Conservation (phyloP, 75 land plant genomes). For the Azolla pinnata region DNA sequence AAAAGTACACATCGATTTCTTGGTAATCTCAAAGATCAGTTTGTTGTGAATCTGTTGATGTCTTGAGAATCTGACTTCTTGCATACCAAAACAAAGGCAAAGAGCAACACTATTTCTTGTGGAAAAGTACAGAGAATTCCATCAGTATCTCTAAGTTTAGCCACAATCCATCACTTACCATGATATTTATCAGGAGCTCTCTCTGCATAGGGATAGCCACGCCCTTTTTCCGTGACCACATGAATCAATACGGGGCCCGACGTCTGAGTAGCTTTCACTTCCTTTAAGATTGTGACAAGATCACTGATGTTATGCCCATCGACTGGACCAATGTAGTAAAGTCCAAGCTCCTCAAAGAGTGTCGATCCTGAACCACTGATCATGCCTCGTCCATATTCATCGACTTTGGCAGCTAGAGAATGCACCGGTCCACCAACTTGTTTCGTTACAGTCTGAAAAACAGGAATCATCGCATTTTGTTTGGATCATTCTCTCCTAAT, state of each 20-base stretch:
- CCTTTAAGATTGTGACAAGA: slow-evolving; percentile 46
- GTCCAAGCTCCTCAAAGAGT: slow-evolving; percentile 75
- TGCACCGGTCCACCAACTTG: slow-evolving; percentile 58
- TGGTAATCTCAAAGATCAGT: not conserved
- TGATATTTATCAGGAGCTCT: slow-evolving; percentile 34
- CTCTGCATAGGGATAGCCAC: slow-evolving; percentile 30
- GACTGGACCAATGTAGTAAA: slow-evolving; percentile 79
- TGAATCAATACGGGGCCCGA: slow-evolving; percentile 74
- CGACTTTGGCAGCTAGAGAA: slow-evolving; percentile 70
- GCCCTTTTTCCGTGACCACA: slow-evolving; percentile 48
- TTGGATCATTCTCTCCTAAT: not conserved
- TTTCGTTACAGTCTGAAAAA: slow-evolving; percentile 64
- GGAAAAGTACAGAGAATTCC: not conserved
- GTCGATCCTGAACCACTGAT: slow-evolving; percentile 64
- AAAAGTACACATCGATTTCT: not conserved
- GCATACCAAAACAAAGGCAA: too few relatives aligned
- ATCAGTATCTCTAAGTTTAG: not conserved
- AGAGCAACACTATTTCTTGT: not conserved
- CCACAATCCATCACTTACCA: slow-evolving; percentile 6
- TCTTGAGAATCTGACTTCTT: too few relatives aligned
- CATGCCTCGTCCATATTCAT: slow-evolving; percentile 82
- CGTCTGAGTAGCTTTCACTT: slow-evolving; percentile 48
- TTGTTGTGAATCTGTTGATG: not conserved
- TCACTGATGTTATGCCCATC: slow-evolving; percentile 72
- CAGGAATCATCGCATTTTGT: not conserved